phyloP scores from a whole-genome alignment of 306 rosid species.

The Prunus davidiana region DNA sequence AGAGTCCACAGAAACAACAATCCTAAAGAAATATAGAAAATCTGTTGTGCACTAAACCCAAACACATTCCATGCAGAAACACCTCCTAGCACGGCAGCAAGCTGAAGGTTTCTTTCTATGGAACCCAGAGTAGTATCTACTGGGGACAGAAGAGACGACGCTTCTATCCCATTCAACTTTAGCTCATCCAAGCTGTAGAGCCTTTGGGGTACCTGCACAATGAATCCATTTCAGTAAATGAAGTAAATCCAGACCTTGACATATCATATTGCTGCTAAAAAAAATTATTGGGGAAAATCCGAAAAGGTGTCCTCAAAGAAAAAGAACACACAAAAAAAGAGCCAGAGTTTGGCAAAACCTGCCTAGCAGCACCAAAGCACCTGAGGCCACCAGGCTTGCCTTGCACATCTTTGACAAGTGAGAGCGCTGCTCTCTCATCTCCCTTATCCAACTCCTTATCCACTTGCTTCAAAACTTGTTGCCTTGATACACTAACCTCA shows the following conservation, averaged over 20 bases:
- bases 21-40: conserved; percentile 59
- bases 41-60: conserved; percentile 49
- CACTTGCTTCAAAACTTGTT: conserved; percentile 53
- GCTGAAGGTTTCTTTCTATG: conserved; percentile 70
- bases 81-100: conserved; percentile 59
- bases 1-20: conserved; percentile 75
- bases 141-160: conserved; percentile 74
- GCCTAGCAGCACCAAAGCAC: conserved; percentile 83
- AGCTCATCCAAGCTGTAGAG: conserved; percentile 91
- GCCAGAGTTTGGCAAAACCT: conserved; percentile 34
- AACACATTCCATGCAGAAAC: conserved; percentile 63
- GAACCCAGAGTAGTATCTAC: conserved; percentile 85
- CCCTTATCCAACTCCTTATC: conserved; percentile 63
- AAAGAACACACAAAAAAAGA: background rate
- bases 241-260: background rate
- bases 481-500: conserved; percentile 42
- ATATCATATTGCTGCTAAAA: background rate
- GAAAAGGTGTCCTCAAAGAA: background rate
- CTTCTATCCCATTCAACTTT: conserved; percentile 80
- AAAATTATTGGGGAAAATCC: background rate
- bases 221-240: background rate
- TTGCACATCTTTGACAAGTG: conserved; percentile 62
- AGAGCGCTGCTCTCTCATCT: conserved; percentile 68
- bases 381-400: conserved; percentile 70
- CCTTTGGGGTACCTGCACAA: conserved; percentile 80